Base-by-base conservation (phyloP, 129 eudicot species). In the Centella asiatica region DNA sequence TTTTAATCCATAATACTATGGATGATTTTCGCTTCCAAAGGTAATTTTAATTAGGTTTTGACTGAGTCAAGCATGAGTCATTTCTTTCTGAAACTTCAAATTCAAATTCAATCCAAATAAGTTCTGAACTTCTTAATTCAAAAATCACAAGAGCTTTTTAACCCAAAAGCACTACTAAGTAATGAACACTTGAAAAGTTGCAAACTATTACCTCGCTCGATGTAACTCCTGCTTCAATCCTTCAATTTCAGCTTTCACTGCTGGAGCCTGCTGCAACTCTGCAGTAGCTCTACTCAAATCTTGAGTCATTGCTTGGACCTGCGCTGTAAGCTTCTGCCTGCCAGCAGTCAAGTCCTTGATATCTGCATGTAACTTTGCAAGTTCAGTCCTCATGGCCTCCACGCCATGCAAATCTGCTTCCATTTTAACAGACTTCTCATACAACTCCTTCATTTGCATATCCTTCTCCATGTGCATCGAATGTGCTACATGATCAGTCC, bases 381-480 rank as follows among this genome's bases (percentile, higher is more conserved):
- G 89, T 73, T 90, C 97, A 26, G 80, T 75, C 67, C 83, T 74
- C 95, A 83, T 83, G 29, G 85, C 94, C 72, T 90, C 87, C 53
- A 73, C 84, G 33, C 65, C 94, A 58, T 63, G 86, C 64, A 90
- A 81, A 64, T 90, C 97, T 59, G 70, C 81, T 69, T 90, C 95
- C 95, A 90, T 49, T 81, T 86, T 90, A n/a, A 78, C 70, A 14
- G 95, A 74, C 67, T 86, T 90, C 45, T 90, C 97, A 65, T 65
- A 69, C 67, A 90, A 69, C 61, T 90, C 95, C 74, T 85, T 81
- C 97, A 86, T 86, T 74, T 90, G 79, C 74, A 79, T 73, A 65
- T 90, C 97, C 74, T 86, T 86, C 67, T 86, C 95, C 15, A 82
- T 73, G 11, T 78, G 74, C 45, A 86, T 57, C 0, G 89, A 65